Percentiles rank a stretch among this genome's conserved stretches.
These are phyloP conservation scores for Knufia petricola DNA, from an alignment of 2,329 filamentous ascomycete genomes.

Conservation along the genomic window DNA sequence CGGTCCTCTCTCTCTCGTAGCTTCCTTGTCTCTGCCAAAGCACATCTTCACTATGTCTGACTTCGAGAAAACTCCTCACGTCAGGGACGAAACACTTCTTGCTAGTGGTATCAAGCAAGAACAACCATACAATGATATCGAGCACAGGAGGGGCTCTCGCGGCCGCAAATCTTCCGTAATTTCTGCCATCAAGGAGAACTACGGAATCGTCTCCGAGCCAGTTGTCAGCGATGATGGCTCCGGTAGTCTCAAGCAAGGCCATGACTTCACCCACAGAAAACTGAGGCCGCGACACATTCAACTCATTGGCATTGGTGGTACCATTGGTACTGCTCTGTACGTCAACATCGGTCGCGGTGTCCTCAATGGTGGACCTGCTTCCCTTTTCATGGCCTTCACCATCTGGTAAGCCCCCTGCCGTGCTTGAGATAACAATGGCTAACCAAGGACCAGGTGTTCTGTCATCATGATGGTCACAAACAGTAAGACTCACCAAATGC, in stretches of 20 bases:
- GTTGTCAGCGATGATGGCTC: slow-evolving; percentile 3
- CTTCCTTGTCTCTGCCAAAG: background rate
- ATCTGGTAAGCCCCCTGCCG: slow-evolving; percentile 32
- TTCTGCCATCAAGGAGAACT: slow-evolving; percentile 20
- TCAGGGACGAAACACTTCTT: slow-evolving; percentile 17
- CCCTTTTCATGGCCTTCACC: slow-evolving; percentile 37
- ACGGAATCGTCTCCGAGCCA: slow-evolving; percentile 14
- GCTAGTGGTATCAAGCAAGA: slow-evolving; percentile 16
- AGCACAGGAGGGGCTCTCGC: slow-evolving; percentile 15
- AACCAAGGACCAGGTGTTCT: slow-evolving; percentile 29
- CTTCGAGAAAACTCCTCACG: slow-evolving; percentile 8
- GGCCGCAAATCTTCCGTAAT: slow-evolving; percentile 19
- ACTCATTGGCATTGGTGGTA: slow-evolving; percentile 39
- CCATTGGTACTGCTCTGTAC: slow-evolving; percentile 36
- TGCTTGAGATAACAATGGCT: background rate
- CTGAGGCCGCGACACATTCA: slow-evolving; percentile 39
- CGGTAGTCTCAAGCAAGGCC: slow-evolving; percentile 9
- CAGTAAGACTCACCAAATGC: slow-evolving; percentile 28
- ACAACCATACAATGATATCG: slow-evolving; percentile 13
- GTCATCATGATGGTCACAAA: slow-evolving; percentile 38
- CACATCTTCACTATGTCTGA: background rate
- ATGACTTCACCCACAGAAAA: slow-evolving; percentile 25
- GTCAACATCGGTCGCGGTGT: slow-evolving; percentile 35
- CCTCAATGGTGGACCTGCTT: slow-evolving; percentile 34
- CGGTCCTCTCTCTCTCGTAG: background rate